A percentile compares a stretch with the other conserved stretches of the same genome.
These are phyloP conservation scores for Chlorella sp. DNA, from an alignment of 139 green algal species.

Conservation along the genomic window DNA sequence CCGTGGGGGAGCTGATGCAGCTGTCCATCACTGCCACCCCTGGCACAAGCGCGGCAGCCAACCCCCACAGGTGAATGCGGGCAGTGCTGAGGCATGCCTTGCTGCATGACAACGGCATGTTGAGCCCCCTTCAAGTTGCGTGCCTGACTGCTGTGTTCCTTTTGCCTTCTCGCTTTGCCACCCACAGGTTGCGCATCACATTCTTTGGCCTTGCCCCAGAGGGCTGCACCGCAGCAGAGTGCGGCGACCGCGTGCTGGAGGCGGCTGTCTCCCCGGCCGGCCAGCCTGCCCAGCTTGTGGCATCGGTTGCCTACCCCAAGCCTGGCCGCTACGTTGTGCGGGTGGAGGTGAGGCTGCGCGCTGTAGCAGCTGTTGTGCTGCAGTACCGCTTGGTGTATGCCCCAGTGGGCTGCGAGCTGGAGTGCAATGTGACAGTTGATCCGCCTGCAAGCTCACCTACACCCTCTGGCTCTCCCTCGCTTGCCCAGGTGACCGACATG, in stretches of 20 bases:
- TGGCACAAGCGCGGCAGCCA: background rate
- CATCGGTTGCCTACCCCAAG: background rate
- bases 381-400: no score
- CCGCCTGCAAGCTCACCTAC: no score
- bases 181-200: background rate
- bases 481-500: conserved; percentile 12
- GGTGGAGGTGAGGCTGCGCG: conserved; percentile 38
- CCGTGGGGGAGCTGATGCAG: background rate
- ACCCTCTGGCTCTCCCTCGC: no score
- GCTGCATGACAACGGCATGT: no score
- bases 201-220: conserved; percentile 13
- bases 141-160: no score
- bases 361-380: no score
- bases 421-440: no score
- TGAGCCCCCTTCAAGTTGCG: no score
- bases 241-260: background rate
- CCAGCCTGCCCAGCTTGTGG: background rate
- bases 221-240: conserved; percentile 9
- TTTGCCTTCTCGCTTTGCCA: no score
- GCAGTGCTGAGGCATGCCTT: background rate
- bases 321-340: conserved; percentile 57
- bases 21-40: background rate
- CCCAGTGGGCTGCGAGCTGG: no score
- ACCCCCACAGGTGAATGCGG: background rate
- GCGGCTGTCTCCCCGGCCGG: background rate